These are phyloP conservation scores for Diaporthe australafricana DNA, from an alignment of 2,329 filamentous ascomycete species.

Conservation along the genomic window DNA sequence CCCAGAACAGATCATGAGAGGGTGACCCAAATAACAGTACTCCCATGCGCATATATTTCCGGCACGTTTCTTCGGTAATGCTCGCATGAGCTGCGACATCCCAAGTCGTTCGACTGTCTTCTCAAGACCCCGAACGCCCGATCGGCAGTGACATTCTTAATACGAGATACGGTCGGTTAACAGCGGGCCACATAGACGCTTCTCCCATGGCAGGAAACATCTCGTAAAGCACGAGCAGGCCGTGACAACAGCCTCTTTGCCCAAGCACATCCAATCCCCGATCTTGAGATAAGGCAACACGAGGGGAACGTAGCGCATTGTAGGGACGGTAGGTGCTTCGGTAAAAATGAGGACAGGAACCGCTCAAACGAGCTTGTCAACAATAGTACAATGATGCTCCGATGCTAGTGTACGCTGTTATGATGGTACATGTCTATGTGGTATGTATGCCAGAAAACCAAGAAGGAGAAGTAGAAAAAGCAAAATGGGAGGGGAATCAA, in stretches of 20 bases:
- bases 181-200: background rate
- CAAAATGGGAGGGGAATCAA: background rate
- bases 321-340: background rate
- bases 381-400: constrained; percentile 11
- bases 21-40: background rate
- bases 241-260: background rate
- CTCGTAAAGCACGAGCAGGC: background rate
- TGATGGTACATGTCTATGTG: background rate
- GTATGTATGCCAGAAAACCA: background rate
- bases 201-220: background rate
- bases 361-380: background rate
- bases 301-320: background rate
- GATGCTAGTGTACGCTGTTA: constrained; percentile 20
- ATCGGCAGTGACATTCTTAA: background rate
- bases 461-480: background rate
- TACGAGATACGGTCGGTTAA: background rate
- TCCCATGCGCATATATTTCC: too few relatives aligned
- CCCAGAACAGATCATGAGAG: background rate
- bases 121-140: background rate
- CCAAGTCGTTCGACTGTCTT: background rate
- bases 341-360: background rate
- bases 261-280: too few relatives aligned
- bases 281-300: background rate
- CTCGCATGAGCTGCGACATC: background rate
- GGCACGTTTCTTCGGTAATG: background rate